Percentiles rank a stretch among this genome's conserved stretches.
Evolutionary conservation across 108 stramenopile species (phyloP).

Genomic region (Nitzschia sp.): DNA sequence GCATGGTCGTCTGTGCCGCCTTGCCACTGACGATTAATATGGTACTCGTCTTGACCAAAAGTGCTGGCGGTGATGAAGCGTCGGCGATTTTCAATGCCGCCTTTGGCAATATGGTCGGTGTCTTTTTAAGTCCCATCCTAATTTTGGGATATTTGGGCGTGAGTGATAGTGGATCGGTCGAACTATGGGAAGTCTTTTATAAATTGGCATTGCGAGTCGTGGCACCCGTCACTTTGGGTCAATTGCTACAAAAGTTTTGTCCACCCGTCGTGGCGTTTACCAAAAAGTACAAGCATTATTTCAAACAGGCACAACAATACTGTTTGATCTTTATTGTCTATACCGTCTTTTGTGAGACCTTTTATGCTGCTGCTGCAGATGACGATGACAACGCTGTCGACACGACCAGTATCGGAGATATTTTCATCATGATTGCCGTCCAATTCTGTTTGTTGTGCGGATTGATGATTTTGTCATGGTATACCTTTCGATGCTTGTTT

Average conservation of each 20-base stretch:
- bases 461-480: constrained; percentile 48
- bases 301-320: constrained; percentile 52
- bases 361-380: constrained; percentile 19
- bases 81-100: constrained; percentile 78
- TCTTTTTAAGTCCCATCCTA: constrained; percentile 61
- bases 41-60: constrained; percentile 78
- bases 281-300: constrained; percentile 42
- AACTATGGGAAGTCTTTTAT: constrained; percentile 45
- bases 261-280: constrained; percentile 34
- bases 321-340: constrained; percentile 68
- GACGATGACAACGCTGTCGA: background rate
- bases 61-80: constrained; percentile 81
- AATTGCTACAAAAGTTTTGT: constrained; percentile 44
- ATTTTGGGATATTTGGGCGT: constrained; percentile 67
- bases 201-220: constrained; percentile 57
- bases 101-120: constrained; percentile 66
- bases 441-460: constrained; percentile 28
- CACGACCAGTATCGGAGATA: constrained; percentile 27
- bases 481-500: constrained; percentile 37
- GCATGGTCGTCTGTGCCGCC: constrained; percentile 75
- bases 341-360: constrained; percentile 56
- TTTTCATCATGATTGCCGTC: constrained; percentile 55
- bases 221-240: constrained; percentile 56
- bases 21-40: constrained; percentile 86
- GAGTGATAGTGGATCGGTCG: constrained; percentile 28